Percentiles rank a stretch among this genome's conserved stretches.
phyloP scores from a whole-genome alignment of 1,139 yeast genomes.

The Lodderomyces parapsilosis region DNA sequence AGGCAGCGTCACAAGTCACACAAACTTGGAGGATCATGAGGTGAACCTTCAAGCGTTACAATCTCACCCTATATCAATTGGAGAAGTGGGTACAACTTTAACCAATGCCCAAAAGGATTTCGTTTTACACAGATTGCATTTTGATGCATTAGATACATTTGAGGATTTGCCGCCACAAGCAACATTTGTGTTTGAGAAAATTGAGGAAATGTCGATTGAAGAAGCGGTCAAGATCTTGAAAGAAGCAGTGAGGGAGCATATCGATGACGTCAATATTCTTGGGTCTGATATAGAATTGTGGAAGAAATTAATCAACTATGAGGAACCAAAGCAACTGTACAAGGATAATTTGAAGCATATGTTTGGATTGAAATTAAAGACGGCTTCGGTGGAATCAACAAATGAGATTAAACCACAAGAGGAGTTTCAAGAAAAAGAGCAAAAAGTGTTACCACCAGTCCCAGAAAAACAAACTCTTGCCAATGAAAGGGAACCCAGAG shows the following conservation, averaged over 20 bases:
- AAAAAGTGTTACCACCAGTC: too few species aligned
- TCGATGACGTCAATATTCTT: constrained; percentile 21
- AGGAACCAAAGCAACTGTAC: too few species aligned
- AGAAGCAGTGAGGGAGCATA: constrained; percentile 19
- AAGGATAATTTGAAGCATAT: too few species aligned
- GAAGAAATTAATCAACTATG: constrained; percentile 7
- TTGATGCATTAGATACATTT: constrained; percentile 24
- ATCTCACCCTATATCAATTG: constrained; percentile 20
- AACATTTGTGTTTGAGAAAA: constrained; percentile 30
- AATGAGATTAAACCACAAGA: too few species aligned
- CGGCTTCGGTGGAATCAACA: too few species aligned
- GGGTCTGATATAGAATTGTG: constrained; percentile 6
- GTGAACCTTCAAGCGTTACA: constrained; percentile 1
- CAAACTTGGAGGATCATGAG: constrained; percentile 3
- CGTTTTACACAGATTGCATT: constrained; percentile 27
- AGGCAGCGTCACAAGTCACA: too few species aligned
- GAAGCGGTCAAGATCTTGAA: constrained; percentile 24
- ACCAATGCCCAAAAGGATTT: constrained; percentile 26
- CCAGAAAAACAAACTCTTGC: too few species aligned
- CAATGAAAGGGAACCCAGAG: too few species aligned
- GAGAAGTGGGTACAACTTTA: constrained; percentile 25
- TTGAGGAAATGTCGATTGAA: constrained; percentile 19
- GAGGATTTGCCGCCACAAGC: constrained; percentile 29
- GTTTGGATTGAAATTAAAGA: too few species aligned
- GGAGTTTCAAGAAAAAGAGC: too few species aligned